Evolutionary conservation across 2,329 filamentous ascomycete species (phyloP).

Genomic region (Colletotrichum sp.): DNA sequence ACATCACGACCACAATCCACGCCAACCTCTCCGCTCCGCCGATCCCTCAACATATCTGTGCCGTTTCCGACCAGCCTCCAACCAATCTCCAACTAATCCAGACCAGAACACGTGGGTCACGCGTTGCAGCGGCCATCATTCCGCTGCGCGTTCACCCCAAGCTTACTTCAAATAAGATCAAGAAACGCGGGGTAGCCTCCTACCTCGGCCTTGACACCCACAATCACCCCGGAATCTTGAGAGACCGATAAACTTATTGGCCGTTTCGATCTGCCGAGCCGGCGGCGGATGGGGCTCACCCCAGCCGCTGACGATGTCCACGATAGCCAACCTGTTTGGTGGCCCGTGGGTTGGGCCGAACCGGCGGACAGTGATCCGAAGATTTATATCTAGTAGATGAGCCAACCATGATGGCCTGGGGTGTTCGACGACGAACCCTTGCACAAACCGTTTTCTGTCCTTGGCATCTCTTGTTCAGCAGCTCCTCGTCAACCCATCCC

Average conservation of each 20-base stretch:
- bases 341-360: not conserved
- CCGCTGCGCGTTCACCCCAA: not conserved
- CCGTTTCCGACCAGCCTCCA: not conserved
- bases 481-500: not conserved
- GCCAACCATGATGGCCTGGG: not conserved
- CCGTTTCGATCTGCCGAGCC: not conserved
- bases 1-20: not conserved
- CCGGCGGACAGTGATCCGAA: not conserved
- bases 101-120: not conserved
- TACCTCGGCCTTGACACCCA: not conserved
- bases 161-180: not conserved
- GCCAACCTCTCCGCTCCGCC: not conserved
- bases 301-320: not conserved
- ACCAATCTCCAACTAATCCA: not conserved
- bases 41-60: not conserved
- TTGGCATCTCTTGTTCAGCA: not conserved
- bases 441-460: not conserved
- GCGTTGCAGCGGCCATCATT: not conserved
- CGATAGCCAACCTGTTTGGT: not conserved
- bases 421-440: not conserved
- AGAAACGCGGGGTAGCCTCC: conserved; percentile 6
- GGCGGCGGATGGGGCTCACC: not conserved
- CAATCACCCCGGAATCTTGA: not conserved
- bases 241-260: not conserved
- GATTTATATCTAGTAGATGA: not conserved